Evolutionary conservation across 2,329 filamentous ascomycete species (phyloP).

Genomic region (Stagonosporopsis tanaceti): DNA sequence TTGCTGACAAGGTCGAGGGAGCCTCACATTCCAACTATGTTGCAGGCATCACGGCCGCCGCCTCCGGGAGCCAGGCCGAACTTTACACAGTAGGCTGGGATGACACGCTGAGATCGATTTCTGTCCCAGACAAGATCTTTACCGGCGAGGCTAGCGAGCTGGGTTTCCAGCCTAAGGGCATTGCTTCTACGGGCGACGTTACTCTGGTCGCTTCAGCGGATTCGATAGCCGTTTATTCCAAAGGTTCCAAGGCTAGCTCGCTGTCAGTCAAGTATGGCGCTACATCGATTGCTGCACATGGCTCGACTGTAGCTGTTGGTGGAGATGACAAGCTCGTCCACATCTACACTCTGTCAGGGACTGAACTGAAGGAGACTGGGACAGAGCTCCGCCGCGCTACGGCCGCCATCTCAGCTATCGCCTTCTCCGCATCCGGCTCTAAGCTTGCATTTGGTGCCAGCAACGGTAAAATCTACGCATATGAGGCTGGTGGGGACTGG

Average conservation of each 20-base stretch:
- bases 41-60: slow-evolving; percentile 70
- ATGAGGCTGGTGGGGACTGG: slow-evolving; percentile 68
- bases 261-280: slow-evolving; percentile 70
- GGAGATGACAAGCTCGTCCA: slow-evolving; percentile 76
- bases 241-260: slow-evolving; percentile 66
- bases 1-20: slow-evolving; percentile 76
- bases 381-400: slow-evolving; percentile 72
- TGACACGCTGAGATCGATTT: slow-evolving; percentile 82
- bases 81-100: slow-evolving; percentile 95
- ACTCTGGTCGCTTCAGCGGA: slow-evolving; percentile 62
- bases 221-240: slow-evolving; percentile 67
- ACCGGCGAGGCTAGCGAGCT: slow-evolving; percentile 73
- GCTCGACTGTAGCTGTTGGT: slow-evolving; percentile 76
- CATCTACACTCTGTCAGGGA: slow-evolving; percentile 72
- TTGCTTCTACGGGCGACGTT: slow-evolving; percentile 64
- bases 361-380: slow-evolving; percentile 61
- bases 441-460: slow-evolving; percentile 83
- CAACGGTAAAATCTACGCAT: slow-evolving; percentile 87
- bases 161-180: slow-evolving; percentile 80
- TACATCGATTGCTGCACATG: slow-evolving; percentile 74
- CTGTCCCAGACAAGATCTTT: slow-evolving; percentile 78
- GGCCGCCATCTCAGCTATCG: slow-evolving; percentile 77
- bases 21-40: slow-evolving; percentile 87
- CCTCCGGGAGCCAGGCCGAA: slow-evolving; percentile 49
- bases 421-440: slow-evolving; percentile 81